These are phyloP conservation scores for Glebionis coronaria DNA, from an alignment of 129 eudicot species.

Conservation along the genomic window DNA sequence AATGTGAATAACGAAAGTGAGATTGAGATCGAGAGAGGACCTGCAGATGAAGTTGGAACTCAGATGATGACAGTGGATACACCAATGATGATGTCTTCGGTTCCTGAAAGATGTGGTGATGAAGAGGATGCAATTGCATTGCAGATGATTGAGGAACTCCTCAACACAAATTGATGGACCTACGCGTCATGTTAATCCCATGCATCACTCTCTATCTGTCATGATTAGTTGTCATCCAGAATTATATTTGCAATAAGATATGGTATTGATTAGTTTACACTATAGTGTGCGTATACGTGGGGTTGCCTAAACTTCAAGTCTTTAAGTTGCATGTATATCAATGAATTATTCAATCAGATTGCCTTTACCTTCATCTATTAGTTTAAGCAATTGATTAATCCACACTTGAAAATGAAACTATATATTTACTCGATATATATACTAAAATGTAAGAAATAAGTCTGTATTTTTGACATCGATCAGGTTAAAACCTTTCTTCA, in stretches of 20 bases:
- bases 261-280: background rate
- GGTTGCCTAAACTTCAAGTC: background rate
- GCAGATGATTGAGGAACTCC: slow-evolving; percentile 96
- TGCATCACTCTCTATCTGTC: slow-evolving; percentile 15
- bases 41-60: slow-evolving; percentile 1
- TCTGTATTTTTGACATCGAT: background rate
- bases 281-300: slow-evolving; percentile 13
- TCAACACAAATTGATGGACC: slow-evolving; percentile 49
- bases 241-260: slow-evolving; percentile 14
- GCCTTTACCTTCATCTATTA: background rate
- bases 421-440: background rate
- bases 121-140: slow-evolving; percentile 90
- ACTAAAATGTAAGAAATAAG: background rate
- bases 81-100: slow-evolving; percentile 16
- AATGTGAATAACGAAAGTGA: background rate
- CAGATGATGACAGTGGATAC: slow-evolving; percentile 15
- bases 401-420: background rate
- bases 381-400: background rate
- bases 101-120: slow-evolving; percentile 19
- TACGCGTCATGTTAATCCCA: slow-evolving; percentile 1
- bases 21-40: background rate
- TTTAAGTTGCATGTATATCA: slow-evolving; percentile 12
- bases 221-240: background rate
- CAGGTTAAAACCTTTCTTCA: background rate
- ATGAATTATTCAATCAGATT: background rate